phyloP scores from a whole-genome alignment of 2,329 filamentous ascomycete genomes.

The Stagonosporopsis tanaceti region DNA sequence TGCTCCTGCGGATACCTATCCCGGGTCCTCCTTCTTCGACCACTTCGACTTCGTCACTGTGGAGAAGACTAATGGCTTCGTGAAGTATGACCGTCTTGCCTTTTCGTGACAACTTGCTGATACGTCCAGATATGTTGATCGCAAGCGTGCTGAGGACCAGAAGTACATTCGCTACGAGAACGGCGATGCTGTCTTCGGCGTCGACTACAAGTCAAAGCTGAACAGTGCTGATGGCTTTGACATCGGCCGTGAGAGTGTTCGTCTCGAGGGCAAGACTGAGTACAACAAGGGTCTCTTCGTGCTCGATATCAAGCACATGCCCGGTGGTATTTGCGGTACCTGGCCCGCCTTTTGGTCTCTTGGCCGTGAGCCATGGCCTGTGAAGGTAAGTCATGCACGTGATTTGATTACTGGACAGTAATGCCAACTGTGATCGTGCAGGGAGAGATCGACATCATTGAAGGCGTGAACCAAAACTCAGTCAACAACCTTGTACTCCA shows the following conservation, averaged over 20 bases:
- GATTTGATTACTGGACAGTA: too few relatives aligned
- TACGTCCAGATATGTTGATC: slow-evolving; percentile 11
- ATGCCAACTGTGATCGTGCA: background rate
- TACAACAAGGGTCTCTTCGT: slow-evolving; percentile 45
- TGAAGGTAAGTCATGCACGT: slow-evolving; percentile 2
- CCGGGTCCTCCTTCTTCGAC: slow-evolving; percentile 34
- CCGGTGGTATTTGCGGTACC: slow-evolving; percentile 38
- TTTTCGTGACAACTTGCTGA: slow-evolving; percentile 10
- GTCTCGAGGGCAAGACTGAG: slow-evolving; percentile 36
- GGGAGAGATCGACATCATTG: slow-evolving; percentile 47
- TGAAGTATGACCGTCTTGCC: slow-evolving; percentile 26
- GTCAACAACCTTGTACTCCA: slow-evolving; percentile 39
- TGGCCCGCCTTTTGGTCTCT: slow-evolving; percentile 47
- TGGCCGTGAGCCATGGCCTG: slow-evolving; percentile 40
- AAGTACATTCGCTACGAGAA: slow-evolving; percentile 14
- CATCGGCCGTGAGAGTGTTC: slow-evolving; percentile 38
- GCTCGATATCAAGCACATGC: slow-evolving; percentile 44
- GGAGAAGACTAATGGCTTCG: slow-evolving; percentile 37
- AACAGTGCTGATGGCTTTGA: slow-evolving; percentile 25
- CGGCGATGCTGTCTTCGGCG: slow-evolving; percentile 51
- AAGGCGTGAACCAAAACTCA: slow-evolving; percentile 41
- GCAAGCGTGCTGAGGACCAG: slow-evolving; percentile 5
- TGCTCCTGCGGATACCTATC: slow-evolving; percentile 25
- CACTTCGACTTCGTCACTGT: slow-evolving; percentile 39
- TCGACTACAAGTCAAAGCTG: slow-evolving; percentile 48